phyloP scores from a whole-genome alignment of 164 flowering plant species.

The Liriodendron chinense region DNA sequence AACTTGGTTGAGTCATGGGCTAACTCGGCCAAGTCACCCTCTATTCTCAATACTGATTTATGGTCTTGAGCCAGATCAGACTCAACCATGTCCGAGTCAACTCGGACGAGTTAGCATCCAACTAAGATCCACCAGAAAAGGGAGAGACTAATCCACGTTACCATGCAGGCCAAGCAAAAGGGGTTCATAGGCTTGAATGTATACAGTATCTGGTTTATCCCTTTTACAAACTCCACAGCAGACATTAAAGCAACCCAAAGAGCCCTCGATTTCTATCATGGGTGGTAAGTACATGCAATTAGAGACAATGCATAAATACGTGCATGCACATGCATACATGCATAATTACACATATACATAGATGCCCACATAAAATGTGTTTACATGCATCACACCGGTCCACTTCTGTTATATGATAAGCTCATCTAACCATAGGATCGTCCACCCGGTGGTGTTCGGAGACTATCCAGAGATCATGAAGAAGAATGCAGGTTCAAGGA shows the following conservation, averaged over 20 bases:
- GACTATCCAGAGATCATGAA: slow-evolving; percentile 64
- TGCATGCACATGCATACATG: not conserved
- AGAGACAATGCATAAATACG: not conserved
- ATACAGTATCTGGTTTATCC: slow-evolving; percentile 1
- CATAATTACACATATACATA: not conserved
- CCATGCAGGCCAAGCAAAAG: slow-evolving; percentile 12
- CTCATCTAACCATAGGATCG: not conserved
- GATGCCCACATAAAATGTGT: not conserved
- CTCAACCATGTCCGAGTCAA: not conserved
- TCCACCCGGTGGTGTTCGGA: slow-evolving; percentile 52
- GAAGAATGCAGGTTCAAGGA: slow-evolving; percentile 37
- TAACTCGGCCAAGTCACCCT: too few relatives aligned
- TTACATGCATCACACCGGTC: too few relatives aligned
- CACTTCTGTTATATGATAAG: not conserved
- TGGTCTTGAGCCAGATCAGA: not conserved
- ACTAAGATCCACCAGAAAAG: not conserved
- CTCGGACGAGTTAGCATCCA: too few relatives aligned
- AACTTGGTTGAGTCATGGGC: too few relatives aligned
- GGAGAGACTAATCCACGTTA: not conserved
- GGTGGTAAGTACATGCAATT: slow-evolving; percentile 11
- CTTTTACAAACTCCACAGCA: slow-evolving; percentile 6
- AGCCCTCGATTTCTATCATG: slow-evolving; percentile 6
- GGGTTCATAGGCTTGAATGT: slow-evolving; percentile 9
- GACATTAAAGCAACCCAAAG: slow-evolving; percentile 15
- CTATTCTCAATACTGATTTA: too few relatives aligned